Evolutionary conservation across 768 basidiomycete species (phyloP), one percentile per base, ranked within the genome.

Genomic region (Amanita molliuscula): DNA sequence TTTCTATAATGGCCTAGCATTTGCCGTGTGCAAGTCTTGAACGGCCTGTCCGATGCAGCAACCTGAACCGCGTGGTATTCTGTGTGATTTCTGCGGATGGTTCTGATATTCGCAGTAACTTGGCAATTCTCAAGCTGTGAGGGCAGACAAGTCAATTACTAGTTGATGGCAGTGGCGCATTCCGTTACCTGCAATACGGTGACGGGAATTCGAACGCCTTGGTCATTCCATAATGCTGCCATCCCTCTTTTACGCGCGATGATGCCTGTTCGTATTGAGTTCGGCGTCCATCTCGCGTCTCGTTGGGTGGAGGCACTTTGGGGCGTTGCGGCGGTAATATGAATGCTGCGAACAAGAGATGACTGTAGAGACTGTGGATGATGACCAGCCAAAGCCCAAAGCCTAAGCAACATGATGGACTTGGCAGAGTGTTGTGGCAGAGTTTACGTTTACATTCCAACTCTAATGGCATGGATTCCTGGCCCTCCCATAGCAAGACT

Each of bases 181-280:
- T 40, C 47, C 59, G 76, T 55, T 56, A 92, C 95, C 77, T 98
- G 93, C 35, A 99, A 78, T 43, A 99, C 82, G 0, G 96, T 99
- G 25, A 96, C 91, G 1, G 96, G 95, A 56, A 87, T 73, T 44
- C 88, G 75, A 31, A 79, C 81, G 21, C 96, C 96, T 51, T 90
- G 84, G 62, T 86, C 78, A 61, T 93, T 88, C 89, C 91, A 98
- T 60, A 98, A 69, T 11, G 79, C 79, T 8, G 89, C 86, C 96
- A 98, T 98, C 40, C 96, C 96, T 50, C 91, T 81, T 72, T 99
- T 99, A 51, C 85, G 78, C 21, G 92, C 95, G 64, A 99, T 85
- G 54, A 96, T 72, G 6, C 96, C 96, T 0, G 93, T 95, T 51
- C 96, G 78, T 55, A 87, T 77, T 6, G 90, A 92, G 53, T 76